phyloP scores from a whole-genome alignment of 1,284 basidiomycete species.

The Cronartium quercuum region DNA sequence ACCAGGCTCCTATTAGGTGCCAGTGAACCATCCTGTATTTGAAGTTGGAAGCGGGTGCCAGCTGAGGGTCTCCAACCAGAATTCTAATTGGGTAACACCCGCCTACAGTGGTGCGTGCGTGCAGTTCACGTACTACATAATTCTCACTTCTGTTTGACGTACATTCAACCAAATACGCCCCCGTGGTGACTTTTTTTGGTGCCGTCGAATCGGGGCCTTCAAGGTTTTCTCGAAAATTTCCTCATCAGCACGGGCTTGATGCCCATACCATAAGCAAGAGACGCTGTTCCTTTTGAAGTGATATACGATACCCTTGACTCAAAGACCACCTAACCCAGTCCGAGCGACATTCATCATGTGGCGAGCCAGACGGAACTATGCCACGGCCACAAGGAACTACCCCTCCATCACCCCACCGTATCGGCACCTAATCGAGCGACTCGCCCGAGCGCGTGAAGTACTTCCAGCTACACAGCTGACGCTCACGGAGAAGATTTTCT shows the following conservation, averaged over 20 bases:
- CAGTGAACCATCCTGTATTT: no score
- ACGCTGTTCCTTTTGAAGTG: background rate
- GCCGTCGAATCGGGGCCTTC: no score
- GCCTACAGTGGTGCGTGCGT: no score
- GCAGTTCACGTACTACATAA: background rate
- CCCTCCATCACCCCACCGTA: slow-evolving; percentile 64
- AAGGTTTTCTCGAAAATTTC: background rate
- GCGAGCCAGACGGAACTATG: slow-evolving; percentile 7
- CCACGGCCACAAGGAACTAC: slow-evolving; percentile 22
- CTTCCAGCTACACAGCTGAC: slow-evolving; percentile 62
- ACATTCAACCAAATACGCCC: no score
- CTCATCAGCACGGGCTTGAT: background rate
- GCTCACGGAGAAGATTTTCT: slow-evolving; percentile 95
- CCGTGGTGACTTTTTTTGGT: no score
- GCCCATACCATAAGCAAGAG: background rate
- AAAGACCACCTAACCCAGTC: background rate
- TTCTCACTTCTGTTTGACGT: no score
- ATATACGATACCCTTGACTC: background rate
- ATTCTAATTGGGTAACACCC: no score
- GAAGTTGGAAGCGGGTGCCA: no score
- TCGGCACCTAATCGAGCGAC: slow-evolving; percentile 64
- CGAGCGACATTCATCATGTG: slow-evolving; percentile 1
- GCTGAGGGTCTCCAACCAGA: no score
- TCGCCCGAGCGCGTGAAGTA: slow-evolving; percentile 61
- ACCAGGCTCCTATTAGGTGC: no score